Evolutionary conservation across 176 grass and related monocot species (phyloP), one percentile per base, ranked within the genome.

Genomic region (Urochloa ruziziensis): DNA sequence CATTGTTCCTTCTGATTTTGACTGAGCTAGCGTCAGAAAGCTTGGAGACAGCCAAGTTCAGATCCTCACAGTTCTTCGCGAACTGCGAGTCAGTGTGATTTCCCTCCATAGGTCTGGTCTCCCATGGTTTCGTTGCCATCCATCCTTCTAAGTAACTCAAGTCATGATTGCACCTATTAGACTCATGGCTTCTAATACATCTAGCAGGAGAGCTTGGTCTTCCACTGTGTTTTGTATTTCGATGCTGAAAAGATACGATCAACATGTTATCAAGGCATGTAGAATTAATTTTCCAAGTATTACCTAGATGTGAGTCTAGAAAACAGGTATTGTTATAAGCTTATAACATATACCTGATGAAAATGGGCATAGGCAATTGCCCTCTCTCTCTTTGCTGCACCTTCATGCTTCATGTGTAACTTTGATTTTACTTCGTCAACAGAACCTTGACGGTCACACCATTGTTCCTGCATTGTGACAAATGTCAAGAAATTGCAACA

Each of bases 41-140:
- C 10, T 88, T 87, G 6, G 75, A 84, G 32, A 33, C 78, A 62
- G 83, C 64, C 29, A 60, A 58, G 69, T 84, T 54, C 21, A 46
- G 24, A 46, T 94, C 86, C 58, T 88, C 83, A 7, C 47, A 77
- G 66, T 75, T 78, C 18, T 69, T 94, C 0, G 74, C 70, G 48
- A 66, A 63, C 53, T 71, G 73, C 0, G 86, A 84, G 32, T 85
- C 68, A 0, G 40, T 65, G 9, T 72, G 47, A 5, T 72, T 87
- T 79, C 83, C 65, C 33, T 90, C 82, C 78, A 85, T 69, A 44
- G 70, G 43, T 69, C 73, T 72, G 57, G 83, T 84, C 54, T 94
- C 94, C 91, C 91, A 97, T 28, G 90, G 89, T 78, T 97, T 97
- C 29, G 87, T 86, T 77, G 91, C 85, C 87, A 88, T 97, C 92